Evolutionary conservation across 148 eudicot species (phyloP).

Genomic region (Camellia sinensis): DNA sequence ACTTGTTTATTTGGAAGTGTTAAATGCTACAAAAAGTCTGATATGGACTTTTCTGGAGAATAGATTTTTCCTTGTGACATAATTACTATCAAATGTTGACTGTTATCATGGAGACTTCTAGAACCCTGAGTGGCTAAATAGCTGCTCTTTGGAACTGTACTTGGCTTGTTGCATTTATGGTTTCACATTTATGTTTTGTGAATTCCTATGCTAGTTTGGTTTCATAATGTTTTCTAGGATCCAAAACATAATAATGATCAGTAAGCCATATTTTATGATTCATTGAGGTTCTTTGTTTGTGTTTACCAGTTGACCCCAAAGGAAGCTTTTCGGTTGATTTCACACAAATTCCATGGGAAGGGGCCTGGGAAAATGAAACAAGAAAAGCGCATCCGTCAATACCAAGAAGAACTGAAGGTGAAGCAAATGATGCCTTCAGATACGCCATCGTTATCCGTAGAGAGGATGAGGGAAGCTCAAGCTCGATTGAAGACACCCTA

Average conservation of each 20-base stretch:
- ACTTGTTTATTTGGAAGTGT: background rate
- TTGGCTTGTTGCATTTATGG: background rate
- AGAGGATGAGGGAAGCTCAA: conserved; percentile 94
- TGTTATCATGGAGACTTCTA: background rate
- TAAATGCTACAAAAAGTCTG: background rate
- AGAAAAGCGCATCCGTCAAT: conserved; percentile 88
- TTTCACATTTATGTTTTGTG: background rate
- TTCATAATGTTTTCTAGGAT: background rate
- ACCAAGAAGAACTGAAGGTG: conserved; percentile 76
- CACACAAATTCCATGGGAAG: conserved; percentile 95
- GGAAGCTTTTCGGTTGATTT: conserved; percentile 82
- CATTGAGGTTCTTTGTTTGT: conserved; percentile 8
- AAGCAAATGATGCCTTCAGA: conserved; percentile 92
- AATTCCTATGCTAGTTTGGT: background rate
- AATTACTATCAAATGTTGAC: background rate
- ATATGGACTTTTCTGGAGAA: background rate
- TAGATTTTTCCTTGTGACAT: background rate
- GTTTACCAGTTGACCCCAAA: conserved; percentile 83
- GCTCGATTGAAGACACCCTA: conserved; percentile 69
- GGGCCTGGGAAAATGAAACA: conserved; percentile 92
- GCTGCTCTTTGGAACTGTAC: background rate
- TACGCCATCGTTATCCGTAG: conserved; percentile 81
- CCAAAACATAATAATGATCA: background rate
- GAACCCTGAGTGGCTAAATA: background rate
- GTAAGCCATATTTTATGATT: background rate